Evolutionary conservation across 352 stramenopile species (phyloP), one percentile per base, ranked within the genome.

Genomic region (Heterotrichella gracilis): DNA sequence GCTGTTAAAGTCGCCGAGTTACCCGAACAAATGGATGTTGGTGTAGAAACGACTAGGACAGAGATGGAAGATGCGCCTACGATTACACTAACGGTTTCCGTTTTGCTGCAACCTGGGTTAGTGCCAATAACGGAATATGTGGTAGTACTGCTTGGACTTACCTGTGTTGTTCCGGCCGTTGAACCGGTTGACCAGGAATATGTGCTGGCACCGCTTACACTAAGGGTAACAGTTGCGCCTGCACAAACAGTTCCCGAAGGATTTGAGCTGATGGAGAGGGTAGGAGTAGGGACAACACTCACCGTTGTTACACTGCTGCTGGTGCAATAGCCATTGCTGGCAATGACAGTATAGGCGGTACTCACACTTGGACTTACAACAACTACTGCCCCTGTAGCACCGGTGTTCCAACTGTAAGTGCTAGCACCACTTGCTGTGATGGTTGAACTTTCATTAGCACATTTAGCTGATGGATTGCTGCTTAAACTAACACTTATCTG

Each of bases 321-420:
- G 9, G 32, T 53, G 32, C 32, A 53, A 53, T 53, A 17, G 32
- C 32, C 32, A n/a, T 53, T 53, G n/a, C 9, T 17, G 32, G 9
- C 32, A n/a, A n/a, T 53, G 9, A 53, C 32, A 17, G 32, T 53
- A 53, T 53, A 53, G n/a, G 9, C 9, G 32, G 32, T 53, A 53
- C n/a, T n/a, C n/a, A n/a, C n/a, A n/a, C n/a, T n/a, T n/a, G n/a
- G n/a, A n/a, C n/a, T n/a, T n/a, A n/a, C n/a, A n/a, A n/a, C n/a
- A n/a, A n/a, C n/a, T n/a, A n/a, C n/a, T n/a, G n/a, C n/a, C n/a
- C n/a, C n/a, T n/a, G 32, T 53, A 53, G 32, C 32, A 9, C 32
- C 32, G 32, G 32, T 53, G n/a, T 53, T 53, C 32, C 32, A 53
- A n/a, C 32, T 53, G 32, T 53, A 53, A 53, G 32, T 53, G n/a